These are phyloP conservation scores for Pseudotulostoma volvatum DNA, from an alignment of 495 filamentous ascomycete genomes.

Conservation along the genomic window DNA sequence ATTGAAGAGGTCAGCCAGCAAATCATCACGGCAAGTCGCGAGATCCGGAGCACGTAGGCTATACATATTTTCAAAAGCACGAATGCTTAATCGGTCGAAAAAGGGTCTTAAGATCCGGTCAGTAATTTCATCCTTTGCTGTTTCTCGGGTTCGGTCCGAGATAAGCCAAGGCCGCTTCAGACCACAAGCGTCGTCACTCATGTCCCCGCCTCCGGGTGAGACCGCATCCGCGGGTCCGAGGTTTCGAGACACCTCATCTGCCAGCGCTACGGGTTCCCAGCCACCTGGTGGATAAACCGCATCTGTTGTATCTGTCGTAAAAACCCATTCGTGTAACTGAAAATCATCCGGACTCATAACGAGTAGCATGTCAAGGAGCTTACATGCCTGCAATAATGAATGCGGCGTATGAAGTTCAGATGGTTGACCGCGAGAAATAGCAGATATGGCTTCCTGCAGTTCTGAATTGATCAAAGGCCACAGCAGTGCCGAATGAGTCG, in stretches of 20 bases:
- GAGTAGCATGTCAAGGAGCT: conserved; percentile 73
- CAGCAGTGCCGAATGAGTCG: conserved; percentile 60
- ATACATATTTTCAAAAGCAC: conserved; percentile 83
- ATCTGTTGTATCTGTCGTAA: conserved; percentile 91
- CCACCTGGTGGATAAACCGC: conserved; percentile 73
- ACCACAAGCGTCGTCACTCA: conserved; percentile 18
- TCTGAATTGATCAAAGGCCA: conserved; percentile 88
- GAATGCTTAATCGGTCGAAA: conserved; percentile 80
- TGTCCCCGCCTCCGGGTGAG: conserved; percentile 18
- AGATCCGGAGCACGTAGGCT: conserved; percentile 57
- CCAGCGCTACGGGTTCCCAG: conserved; percentile 58
- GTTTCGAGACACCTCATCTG: conserved; percentile 72
- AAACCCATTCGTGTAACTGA: conserved; percentile 90
- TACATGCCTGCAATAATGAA: conserved; percentile 74
- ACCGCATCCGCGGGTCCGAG: conserved; percentile 37
- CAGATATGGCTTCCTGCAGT: conserved; percentile 65
- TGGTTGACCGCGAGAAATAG: conserved; percentile 51
- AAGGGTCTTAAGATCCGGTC: conserved; percentile 70
- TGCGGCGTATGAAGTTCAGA: conserved; percentile 62
- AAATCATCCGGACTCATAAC: conserved; percentile 87
- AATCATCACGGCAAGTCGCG: conserved; percentile 45
- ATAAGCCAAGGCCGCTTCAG: conserved; percentile 26
- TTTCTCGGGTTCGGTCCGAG: conserved; percentile 27
- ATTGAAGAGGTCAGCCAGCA: conserved; percentile 75
- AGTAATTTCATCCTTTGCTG: conserved; percentile 52